Evolutionary conservation across 1,284 basidiomycete species (phyloP).

Genomic region (Macrocystidia cucumis): DNA sequence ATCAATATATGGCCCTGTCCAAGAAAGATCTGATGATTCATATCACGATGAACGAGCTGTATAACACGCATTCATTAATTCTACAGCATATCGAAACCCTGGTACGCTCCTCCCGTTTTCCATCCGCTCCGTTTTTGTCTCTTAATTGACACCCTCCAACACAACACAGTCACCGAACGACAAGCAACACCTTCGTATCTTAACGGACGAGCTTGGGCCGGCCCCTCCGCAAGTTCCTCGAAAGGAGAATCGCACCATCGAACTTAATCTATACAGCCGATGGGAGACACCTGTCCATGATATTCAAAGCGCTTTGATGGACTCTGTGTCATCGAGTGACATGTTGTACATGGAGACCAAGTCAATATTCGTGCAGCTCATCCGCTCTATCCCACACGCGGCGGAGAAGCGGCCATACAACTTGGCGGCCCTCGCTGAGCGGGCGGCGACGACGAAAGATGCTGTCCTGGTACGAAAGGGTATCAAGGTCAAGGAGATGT

Average conservation of each 20-base stretch:
- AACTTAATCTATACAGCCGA: slow-evolving; percentile 89
- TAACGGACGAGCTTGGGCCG: slow-evolving; percentile 91
- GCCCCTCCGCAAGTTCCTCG: slow-evolving; percentile 93
- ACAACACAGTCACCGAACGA: slow-evolving; percentile 83
- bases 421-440: slow-evolving; percentile 85
- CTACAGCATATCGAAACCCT: slow-evolving; percentile 93
- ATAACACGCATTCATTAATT: slow-evolving; percentile 95
- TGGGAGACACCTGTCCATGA: slow-evolving; percentile 99
- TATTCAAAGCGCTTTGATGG: slow-evolving; percentile 93
- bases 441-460: slow-evolving; percentile 95
- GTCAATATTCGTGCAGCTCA: slow-evolving; percentile 96
- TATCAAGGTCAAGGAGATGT: slow-evolving; percentile 99
- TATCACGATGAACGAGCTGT: slow-evolving; percentile 99
- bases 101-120: slow-evolving; percentile 39
- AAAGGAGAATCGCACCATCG: slow-evolving; percentile 94
- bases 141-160: slow-evolving; percentile 6
- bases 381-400: slow-evolving; percentile 87
- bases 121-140: slow-evolving; percentile 1
- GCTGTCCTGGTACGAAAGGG: slow-evolving; percentile 91
- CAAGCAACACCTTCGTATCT: slow-evolving; percentile 93
- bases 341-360: slow-evolving; percentile 99
- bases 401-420: slow-evolving; percentile 86
- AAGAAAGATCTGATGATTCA: slow-evolving; percentile 98
- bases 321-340: slow-evolving; percentile 95
- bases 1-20: slow-evolving; percentile 99